Conservation (phyloP, 179 eudicot species). For the Pouteria campechiana region DNA sequence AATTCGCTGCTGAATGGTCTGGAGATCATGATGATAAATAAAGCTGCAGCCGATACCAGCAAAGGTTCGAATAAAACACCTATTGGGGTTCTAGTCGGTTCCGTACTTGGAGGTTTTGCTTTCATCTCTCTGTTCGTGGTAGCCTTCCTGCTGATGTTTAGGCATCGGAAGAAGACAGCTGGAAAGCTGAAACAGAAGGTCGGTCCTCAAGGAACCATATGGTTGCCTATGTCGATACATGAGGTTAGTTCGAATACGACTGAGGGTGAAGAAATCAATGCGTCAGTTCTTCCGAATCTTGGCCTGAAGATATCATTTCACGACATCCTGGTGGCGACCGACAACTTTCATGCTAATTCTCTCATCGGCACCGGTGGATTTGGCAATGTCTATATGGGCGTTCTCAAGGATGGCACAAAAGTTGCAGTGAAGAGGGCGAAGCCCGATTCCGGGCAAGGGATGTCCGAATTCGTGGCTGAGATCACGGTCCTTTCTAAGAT, state of each 20-base stretch:
- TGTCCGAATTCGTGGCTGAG: constrained; percentile 35
- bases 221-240: constrained; percentile 6
- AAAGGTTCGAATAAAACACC: constrained; percentile 4
- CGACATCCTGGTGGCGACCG: constrained; percentile 29
- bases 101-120: constrained; percentile 11
- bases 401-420: constrained; percentile 20
- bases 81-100: constrained; percentile 13
- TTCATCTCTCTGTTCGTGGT: constrained; percentile 4
- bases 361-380: constrained; percentile 44
- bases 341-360: constrained; percentile 28
- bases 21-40: constrained; percentile 42
- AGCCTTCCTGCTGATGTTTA: constrained; percentile 7
- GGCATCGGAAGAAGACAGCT: constrained; percentile 12
- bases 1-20: constrained; percentile 33
- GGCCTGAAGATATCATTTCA: constrained; percentile 19
- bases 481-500: constrained; percentile 38
- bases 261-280: neutral
- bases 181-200: neutral
- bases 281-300: constrained; percentile 4
- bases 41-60: constrained; percentile 9
- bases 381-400: constrained; percentile 42
- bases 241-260: neutral
- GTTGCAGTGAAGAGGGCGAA: constrained; percentile 45
- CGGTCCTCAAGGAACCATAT: constrained; percentile 1
- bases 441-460: constrained; percentile 30